A percentile compares a stretch with the other conserved stretches of the same genome.
Conservation (phyloP, 2,329 filamentous ascomycete species). For the Curvularia sp. region DNA sequence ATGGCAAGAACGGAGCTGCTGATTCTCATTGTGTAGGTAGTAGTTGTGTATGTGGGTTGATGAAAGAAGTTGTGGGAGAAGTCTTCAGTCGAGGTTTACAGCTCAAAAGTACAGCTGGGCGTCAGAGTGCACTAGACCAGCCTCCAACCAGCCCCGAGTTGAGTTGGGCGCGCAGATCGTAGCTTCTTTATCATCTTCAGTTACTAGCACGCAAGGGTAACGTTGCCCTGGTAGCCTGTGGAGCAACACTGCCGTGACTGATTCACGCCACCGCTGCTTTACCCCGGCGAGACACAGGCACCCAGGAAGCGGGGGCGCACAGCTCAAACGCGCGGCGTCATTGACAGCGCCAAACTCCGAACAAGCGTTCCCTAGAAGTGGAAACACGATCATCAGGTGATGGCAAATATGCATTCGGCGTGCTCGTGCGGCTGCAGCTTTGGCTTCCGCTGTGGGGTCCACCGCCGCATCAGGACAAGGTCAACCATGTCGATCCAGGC, state of each 20-base stretch:
- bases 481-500: slow-evolving; percentile 8
- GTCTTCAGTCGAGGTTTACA: background rate
- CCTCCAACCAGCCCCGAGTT: background rate
- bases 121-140: background rate
- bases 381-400: slow-evolving; percentile 10
- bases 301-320: background rate
- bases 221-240: background rate
- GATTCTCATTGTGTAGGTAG: slow-evolving; percentile 16
- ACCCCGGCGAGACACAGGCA: background rate
- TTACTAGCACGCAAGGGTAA: background rate
- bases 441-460: slow-evolving; percentile 19
- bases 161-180: slow-evolving; percentile 5
- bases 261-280: background rate
- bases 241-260: background rate
- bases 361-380: slow-evolving; percentile 2
- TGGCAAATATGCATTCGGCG: background rate
- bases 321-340: slow-evolving; percentile 1
- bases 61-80: background rate
- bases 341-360: background rate
- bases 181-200: background rate
- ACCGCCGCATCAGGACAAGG: slow-evolving; percentile 15
- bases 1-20: slow-evolving; percentile 12
- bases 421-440: slow-evolving; percentile 23
- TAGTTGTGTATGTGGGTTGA: background rate
- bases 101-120: background rate